Evolutionary conservation across 495 filamentous ascomycete genomes (phyloP).

Genomic region (Penicillium fimorum): DNA sequence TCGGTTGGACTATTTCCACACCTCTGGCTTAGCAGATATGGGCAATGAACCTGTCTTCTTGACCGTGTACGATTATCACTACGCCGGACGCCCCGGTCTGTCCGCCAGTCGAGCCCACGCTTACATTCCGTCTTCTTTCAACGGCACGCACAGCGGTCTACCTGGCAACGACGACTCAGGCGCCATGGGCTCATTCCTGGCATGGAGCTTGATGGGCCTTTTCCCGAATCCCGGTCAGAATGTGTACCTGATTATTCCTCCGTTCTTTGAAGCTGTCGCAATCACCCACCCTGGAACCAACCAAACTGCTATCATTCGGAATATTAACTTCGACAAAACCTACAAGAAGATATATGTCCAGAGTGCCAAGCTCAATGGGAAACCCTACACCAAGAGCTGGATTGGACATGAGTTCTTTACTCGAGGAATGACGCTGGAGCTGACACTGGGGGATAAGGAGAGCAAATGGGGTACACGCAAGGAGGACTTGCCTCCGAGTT

Average conservation of each 20-base stretch:
- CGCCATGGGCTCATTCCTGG: conserved; percentile 58
- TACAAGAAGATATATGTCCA: conserved; percentile 66
- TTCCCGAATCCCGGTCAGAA: conserved; percentile 61
- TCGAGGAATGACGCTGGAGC: conserved; percentile 64
- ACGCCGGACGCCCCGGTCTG: conserved; percentile 64
- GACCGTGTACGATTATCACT: conserved; percentile 70
- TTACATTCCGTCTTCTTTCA: conserved; percentile 66
- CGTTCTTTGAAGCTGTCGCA: conserved; percentile 63
- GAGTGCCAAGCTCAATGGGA: conserved; percentile 65
- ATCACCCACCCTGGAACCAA: conserved; percentile 60
- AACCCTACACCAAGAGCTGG: conserved; percentile 67
- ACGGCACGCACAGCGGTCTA: conserved; percentile 56
- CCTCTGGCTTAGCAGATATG: conserved; percentile 63
- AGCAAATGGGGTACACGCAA: conserved; percentile 65
- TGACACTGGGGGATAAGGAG: conserved; percentile 63
- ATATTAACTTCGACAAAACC: conserved; percentile 57
- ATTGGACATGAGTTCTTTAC: conserved; percentile 73
- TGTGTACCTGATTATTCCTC: conserved; percentile 69
- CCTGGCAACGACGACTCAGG: conserved; percentile 69
- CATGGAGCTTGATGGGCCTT: conserved; percentile 60
- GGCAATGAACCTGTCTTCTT: conserved; percentile 73
- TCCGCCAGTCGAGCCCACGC: conserved; percentile 58
- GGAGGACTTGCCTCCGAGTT: conserved; percentile 61
- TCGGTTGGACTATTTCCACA: conserved; percentile 66
- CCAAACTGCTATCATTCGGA: conserved; percentile 59